phyloP scores from a whole-genome alignment of 2,329 filamentous ascomycete genomes.

The Didymella exigua region DNA sequence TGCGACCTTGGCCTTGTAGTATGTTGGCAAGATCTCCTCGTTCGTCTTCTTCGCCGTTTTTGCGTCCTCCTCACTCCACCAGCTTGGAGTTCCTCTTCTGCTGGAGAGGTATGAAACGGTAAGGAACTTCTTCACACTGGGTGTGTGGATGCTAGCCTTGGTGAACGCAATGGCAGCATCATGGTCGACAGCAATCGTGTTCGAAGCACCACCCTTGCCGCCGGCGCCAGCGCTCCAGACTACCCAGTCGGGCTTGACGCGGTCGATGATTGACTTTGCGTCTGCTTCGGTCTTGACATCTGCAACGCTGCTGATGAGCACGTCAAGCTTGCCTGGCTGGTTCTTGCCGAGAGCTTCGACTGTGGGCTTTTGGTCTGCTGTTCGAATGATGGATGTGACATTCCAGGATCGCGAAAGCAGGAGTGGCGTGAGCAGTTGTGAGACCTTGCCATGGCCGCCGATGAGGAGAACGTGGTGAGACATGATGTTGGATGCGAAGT shows the following conservation, averaged over 20 bases:
- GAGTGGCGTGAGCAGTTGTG: constrained; percentile 75
- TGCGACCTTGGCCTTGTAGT: constrained; percentile 61
- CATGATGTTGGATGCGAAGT: constrained; percentile 22
- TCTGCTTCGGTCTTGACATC: constrained; percentile 69
- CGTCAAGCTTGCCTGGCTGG: constrained; percentile 67
- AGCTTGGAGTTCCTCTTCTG: constrained; percentile 54
- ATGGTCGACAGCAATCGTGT: constrained; percentile 60
- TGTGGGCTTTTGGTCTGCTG: constrained; percentile 67
- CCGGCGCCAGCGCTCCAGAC: constrained; percentile 71
- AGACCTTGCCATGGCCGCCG: constrained; percentile 81
- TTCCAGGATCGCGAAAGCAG: constrained; percentile 76
- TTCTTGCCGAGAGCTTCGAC: constrained; percentile 67
- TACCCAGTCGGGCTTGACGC: constrained; percentile 68
- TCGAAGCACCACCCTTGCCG: constrained; percentile 58
- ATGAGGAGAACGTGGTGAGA: constrained; percentile 66
- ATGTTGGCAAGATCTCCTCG: constrained; percentile 56
- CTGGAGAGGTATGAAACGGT: constrained; percentile 61
- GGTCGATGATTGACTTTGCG: constrained; percentile 66
- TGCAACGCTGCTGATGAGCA: constrained; percentile 73
- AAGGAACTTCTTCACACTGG: constrained; percentile 59
- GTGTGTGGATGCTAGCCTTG: constrained; percentile 52
- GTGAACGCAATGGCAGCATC: constrained; percentile 63
- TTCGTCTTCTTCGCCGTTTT: constrained; percentile 54
- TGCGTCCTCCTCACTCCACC: constrained; percentile 59
- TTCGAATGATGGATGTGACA: constrained; percentile 79